A percentile compares a stretch with the other conserved stretches of the same genome.
These are phyloP conservation scores for Mycena albidolilacea DNA, from an alignment of 768 basidiomycete genomes.

Conservation along the genomic window DNA sequence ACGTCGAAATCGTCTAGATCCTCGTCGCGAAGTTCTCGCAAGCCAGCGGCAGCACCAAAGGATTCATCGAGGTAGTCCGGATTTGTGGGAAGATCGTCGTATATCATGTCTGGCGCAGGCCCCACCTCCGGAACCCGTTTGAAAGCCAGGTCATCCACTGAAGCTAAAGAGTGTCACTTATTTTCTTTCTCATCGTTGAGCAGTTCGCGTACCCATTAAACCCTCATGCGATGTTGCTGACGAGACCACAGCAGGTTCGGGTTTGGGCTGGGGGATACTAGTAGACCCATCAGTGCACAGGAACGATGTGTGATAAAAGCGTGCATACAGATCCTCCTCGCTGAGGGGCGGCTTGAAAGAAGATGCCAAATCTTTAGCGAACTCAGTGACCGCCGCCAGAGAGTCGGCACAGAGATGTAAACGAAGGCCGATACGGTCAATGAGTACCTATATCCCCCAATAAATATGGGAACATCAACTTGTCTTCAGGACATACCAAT, in stretches of 20 bases:
- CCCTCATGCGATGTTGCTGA: conserved; percentile 32
- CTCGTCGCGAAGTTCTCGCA: conserved; percentile 80
- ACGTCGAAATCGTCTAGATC: conserved; percentile 78
- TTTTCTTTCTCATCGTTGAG: not conserved
- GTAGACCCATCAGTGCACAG: conserved; percentile 5
- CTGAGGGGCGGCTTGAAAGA: conserved; percentile 55
- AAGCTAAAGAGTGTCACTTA: conserved; percentile 57
- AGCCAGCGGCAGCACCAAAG: conserved; percentile 83
- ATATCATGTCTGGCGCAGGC: conserved; percentile 88
- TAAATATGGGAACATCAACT: not conserved
- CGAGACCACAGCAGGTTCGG: conserved; percentile 52
- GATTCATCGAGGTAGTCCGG: conserved; percentile 89
- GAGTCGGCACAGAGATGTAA: conserved; percentile 88
- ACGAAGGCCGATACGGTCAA: conserved; percentile 67
- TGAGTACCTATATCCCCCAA: conserved; percentile 60
- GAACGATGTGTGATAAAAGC: not conserved
- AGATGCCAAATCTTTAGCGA: conserved; percentile 67
- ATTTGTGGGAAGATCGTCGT: conserved; percentile 93
- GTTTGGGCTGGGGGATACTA: conserved; percentile 47
- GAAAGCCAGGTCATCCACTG: conserved; percentile 90
- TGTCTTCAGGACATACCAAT: conserved; percentile 48
- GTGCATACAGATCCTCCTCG: conserved; percentile 41
- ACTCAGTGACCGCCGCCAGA: conserved; percentile 67
- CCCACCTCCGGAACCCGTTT: conserved; percentile 81
- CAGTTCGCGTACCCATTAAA: conserved; percentile 55